Evolutionary conservation across 345 rosid species (phyloP).

Genomic region (Populus tremula): DNA sequence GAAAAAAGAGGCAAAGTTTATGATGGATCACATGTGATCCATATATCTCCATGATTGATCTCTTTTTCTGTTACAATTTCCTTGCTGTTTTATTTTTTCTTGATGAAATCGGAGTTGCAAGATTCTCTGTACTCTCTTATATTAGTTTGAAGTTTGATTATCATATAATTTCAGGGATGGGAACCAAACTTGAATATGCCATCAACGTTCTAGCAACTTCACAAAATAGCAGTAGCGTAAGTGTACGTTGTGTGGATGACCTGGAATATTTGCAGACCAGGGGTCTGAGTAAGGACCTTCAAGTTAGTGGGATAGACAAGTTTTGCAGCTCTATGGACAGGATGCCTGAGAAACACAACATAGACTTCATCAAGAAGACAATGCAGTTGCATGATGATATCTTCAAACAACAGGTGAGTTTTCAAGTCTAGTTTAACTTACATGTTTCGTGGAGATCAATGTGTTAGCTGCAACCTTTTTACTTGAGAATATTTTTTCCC

Average conservation of each 20-base stretch:
- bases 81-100: too few relatives aligned
- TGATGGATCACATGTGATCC: background rate
- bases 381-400: constrained; percentile 77
- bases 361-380: constrained; percentile 61
- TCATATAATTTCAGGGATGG: constrained; percentile 68
- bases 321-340: constrained; percentile 38
- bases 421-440: background rate
- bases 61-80: background rate
- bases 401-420: constrained; percentile 70
- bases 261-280: constrained; percentile 23
- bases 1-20: background rate
- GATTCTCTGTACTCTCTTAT: background rate
- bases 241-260: constrained; percentile 46
- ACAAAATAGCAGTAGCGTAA: constrained; percentile 24
- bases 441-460: background rate
- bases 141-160: constrained; percentile 7
- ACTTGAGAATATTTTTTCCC: background rate
- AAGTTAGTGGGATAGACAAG: constrained; percentile 17
- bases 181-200: constrained; percentile 50
- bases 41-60: background rate
- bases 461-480: background rate
- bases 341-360: constrained; percentile 41
- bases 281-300: constrained; percentile 20
- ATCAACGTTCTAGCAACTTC: constrained; percentile 37
- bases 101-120: background rate